phyloP scores from a whole-genome alignment of 2,329 filamentous ascomycete genomes.

The Intubia oerlemansii region DNA sequence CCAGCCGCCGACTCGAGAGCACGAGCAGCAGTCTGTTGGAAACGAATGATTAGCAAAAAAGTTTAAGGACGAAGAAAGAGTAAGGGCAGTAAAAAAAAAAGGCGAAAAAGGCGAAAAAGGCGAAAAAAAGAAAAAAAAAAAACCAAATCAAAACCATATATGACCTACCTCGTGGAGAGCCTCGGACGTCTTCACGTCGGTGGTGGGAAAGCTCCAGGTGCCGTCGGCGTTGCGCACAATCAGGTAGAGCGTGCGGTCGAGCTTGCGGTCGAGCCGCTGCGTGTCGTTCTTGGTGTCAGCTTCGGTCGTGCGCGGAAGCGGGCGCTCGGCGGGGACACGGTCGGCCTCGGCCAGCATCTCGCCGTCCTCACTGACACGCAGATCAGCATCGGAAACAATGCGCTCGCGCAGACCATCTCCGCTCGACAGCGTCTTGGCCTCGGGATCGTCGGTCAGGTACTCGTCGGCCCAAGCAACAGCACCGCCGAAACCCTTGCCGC shows the following conservation, averaged over 20 bases:
- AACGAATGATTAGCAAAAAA: too few relatives aligned
- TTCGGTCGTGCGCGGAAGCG: slow-evolving; percentile 44
- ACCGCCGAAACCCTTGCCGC: slow-evolving; percentile 11
- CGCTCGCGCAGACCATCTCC: slow-evolving; percentile 44
- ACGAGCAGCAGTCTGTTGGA: slow-evolving; percentile 65
- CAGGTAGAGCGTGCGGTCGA: slow-evolving; percentile 63
- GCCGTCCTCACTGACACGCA: slow-evolving; percentile 34
- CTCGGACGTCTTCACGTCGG: slow-evolving; percentile 46
- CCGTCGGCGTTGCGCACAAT: slow-evolving; percentile 54
- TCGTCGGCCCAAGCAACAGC: slow-evolving; percentile 79
- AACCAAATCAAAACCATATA: too few relatives aligned
- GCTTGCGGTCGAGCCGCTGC: slow-evolving; percentile 47
- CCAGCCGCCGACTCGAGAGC: slow-evolving; percentile 60
- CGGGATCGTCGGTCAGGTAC: slow-evolving; percentile 49
- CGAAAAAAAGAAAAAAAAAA: slow-evolving; percentile 14
- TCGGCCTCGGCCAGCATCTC: slow-evolving; percentile 35
- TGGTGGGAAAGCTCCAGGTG: slow-evolving; percentile 66
- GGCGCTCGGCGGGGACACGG: slow-evolving; percentile 47
- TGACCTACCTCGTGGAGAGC: slow-evolving; percentile 58
- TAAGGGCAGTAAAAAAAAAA: too few relatives aligned
- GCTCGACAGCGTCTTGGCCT: slow-evolving; percentile 22
- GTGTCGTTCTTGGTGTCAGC: slow-evolving; percentile 59
- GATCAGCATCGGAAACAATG: slow-evolving; percentile 56
- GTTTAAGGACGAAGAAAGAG: not conserved
- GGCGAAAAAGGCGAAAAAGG: too few relatives aligned